A percentile compares a stretch with the other conserved stretches of the same genome.
Evolutionary conservation across 1,284 basidiomycete genomes (phyloP).

Genomic region (Cryptococcus sp.): DNA sequence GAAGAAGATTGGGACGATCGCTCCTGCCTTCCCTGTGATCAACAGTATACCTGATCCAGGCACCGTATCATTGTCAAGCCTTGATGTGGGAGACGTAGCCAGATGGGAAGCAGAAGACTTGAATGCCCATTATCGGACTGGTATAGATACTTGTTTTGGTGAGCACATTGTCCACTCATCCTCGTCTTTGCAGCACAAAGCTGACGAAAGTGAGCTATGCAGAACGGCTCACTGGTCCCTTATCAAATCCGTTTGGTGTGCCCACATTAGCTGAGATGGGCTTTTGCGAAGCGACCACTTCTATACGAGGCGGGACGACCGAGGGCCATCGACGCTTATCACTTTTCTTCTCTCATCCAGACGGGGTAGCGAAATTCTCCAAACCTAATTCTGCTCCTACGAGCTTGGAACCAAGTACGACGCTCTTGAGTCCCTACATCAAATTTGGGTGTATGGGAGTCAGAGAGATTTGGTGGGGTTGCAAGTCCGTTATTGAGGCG

Average conservation of each 20-base stretch:
- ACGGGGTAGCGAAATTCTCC: constrained; percentile 55
- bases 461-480: constrained; percentile 54
- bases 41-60: constrained; percentile 29
- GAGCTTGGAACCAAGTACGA: constrained; percentile 54
- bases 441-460: constrained; percentile 59
- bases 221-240: constrained; percentile 54
- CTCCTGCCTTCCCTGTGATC: constrained; percentile 26
- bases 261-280: constrained; percentile 57
- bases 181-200: not conserved
- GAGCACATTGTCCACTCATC: constrained; percentile 2
- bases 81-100: constrained; percentile 7
- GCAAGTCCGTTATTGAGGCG: constrained; percentile 45
- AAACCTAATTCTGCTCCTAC: constrained; percentile 58
- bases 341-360: constrained; percentile 51
- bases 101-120: constrained; percentile 31
- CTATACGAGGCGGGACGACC: constrained; percentile 58
- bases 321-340: constrained; percentile 54
- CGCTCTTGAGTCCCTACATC: constrained; percentile 54
- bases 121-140: constrained; percentile 43
- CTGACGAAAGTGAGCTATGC: constrained; percentile 1
- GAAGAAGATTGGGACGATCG: constrained; percentile 15
- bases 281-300: constrained; percentile 52
- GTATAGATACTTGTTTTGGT: constrained; percentile 44
- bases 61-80: constrained; percentile 5
- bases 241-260: constrained; percentile 53